A percentile compares a stretch with the other conserved stretches of the same genome.
phyloP scores from a whole-genome alignment of 352 stramenopile species.

The Globisporangium nagaii region DNA sequence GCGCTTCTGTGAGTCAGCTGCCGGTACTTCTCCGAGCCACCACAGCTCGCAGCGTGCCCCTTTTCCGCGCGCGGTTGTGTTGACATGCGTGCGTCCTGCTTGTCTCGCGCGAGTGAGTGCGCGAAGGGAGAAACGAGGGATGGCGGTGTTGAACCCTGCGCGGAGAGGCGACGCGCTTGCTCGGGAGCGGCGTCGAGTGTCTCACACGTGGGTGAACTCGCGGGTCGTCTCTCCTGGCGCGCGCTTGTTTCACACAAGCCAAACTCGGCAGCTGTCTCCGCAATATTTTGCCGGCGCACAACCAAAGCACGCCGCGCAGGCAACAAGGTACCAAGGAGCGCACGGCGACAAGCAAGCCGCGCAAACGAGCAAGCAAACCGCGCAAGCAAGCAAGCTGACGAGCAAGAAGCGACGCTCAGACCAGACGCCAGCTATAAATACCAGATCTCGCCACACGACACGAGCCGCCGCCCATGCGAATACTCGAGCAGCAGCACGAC shows the following conservation, averaged over 20 bases:
- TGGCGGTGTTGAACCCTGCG: not conserved
- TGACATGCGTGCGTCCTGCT: not conserved
- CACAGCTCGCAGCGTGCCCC: too few relatives aligned
- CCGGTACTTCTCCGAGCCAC: not conserved
- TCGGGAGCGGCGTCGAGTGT: too few relatives aligned
- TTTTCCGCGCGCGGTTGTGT: not conserved
- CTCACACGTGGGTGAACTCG: not conserved
- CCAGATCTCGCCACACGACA: not conserved
- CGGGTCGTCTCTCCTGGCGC: not conserved
- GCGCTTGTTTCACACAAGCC: not conserved
- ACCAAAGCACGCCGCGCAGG: too few relatives aligned
- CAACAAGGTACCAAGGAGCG: not conserved
- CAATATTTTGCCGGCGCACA: not conserved
- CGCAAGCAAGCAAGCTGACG: not conserved
- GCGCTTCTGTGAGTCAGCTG: not conserved
- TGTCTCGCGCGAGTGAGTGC: not conserved
- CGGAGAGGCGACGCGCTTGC: not conserved
- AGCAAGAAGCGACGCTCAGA: not conserved
- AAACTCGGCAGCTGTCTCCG: not conserved
- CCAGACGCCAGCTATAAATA: not conserved
- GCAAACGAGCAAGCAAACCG: not conserved
- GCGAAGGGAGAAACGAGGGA: not conserved
- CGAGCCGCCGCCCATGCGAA: not conserved
- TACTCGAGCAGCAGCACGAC: not conserved
- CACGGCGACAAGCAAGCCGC: not conserved